Evolutionary conservation across 2,329 filamentous ascomycete species (phyloP).

Genomic region (Boeremia lycopersici): DNA sequence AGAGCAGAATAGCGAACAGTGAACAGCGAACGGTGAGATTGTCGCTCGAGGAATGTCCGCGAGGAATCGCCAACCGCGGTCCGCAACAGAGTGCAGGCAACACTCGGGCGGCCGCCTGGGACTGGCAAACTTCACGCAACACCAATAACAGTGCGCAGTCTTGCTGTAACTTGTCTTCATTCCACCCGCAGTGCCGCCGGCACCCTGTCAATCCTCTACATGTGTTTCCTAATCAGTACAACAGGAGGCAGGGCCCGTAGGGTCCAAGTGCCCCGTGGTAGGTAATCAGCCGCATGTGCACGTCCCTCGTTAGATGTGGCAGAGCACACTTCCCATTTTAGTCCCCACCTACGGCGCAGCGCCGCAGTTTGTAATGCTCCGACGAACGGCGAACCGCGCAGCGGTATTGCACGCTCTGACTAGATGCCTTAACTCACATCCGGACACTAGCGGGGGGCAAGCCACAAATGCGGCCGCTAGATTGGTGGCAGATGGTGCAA

Average conservation of each 20-base stretch:
- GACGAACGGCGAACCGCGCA: conserved; percentile 10
- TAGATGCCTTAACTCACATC: conserved; percentile 9
- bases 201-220: not conserved
- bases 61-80: not conserved
- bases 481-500: conserved; percentile 13
- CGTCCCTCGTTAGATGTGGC: conserved; percentile 4
- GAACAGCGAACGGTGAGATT: no score
- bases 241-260: conserved; percentile 7
- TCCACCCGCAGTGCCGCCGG: conserved; percentile 4
- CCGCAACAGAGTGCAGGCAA: conserved; percentile 3
- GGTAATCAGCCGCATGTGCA: conserved; percentile 17
- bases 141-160: conserved; percentile 1
- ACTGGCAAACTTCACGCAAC: not conserved
- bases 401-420: conserved; percentile 14
- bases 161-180: not conserved
- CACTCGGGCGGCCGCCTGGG: not conserved
- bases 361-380: conserved; percentile 16
- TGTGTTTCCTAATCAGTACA: conserved; percentile 9
- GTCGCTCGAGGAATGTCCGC: not conserved
- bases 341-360: conserved; percentile 9
- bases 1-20: conserved; percentile 4
- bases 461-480: conserved; percentile 12
- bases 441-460: conserved; percentile 14
- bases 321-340: conserved; percentile 13
- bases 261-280: conserved; percentile 3